These are phyloP conservation scores for Dichomitus squalens DNA, from an alignment of 1,284 basidiomycete genomes.

Conservation along the genomic window DNA sequence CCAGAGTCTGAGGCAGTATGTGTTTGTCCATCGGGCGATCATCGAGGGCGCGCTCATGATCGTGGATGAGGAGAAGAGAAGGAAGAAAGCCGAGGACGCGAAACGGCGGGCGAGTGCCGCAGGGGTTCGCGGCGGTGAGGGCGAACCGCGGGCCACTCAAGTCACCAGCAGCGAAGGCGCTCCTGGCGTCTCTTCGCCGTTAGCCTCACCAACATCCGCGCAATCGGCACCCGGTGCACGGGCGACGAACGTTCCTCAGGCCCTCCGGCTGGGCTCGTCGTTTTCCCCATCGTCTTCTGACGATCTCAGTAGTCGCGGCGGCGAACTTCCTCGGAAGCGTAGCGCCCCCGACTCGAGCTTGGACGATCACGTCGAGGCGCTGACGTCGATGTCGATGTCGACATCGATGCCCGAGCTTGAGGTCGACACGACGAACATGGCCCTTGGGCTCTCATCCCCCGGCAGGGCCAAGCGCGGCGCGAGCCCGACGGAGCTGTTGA, in stretches of 20 bases:
- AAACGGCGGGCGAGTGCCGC: not conserved
- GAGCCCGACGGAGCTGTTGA: constrained; percentile 70
- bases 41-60: constrained; percentile 81
- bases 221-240: no score
- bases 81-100: constrained; percentile 31
- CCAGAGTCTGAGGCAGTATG: constrained; percentile 87
- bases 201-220: no score
- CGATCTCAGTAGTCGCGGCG: no score
- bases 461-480: constrained; percentile 62
- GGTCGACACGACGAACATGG: constrained; percentile 15
- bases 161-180: not conserved
- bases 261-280: constrained; percentile 11
- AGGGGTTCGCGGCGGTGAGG: not conserved
- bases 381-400: not conserved
- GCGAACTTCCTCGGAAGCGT: constrained; percentile 15
- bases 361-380: not conserved
- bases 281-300: not conserved
- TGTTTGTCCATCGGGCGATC: constrained; percentile 87
- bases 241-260: not conserved
- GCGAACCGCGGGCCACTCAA: not conserved
- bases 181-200: no score
- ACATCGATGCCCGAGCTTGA: not conserved
- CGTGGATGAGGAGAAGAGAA: constrained; percentile 69
- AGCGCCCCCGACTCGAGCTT: constrained; percentile 19
- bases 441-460: constrained; percentile 31